These are phyloP conservation scores for Picea sitchensis DNA, from an alignment of 75 land plant species.

Conservation along the genomic window DNA sequence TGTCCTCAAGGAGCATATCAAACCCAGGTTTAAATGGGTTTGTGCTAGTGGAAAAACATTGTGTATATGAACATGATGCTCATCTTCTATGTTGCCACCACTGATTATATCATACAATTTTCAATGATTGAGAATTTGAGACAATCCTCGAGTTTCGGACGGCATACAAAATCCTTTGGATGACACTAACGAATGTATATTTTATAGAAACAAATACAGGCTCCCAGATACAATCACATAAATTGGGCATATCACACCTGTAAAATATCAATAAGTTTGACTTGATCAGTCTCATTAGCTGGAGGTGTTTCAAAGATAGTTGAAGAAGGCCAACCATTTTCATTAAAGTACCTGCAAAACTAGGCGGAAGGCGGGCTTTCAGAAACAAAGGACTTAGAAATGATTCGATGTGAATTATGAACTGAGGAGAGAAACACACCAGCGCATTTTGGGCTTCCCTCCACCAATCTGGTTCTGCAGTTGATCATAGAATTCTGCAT, in stretches of 20 bases:
- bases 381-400: background rate
- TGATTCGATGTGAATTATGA: background rate
- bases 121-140: too few relatives aligned
- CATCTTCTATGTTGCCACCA: background rate
- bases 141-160: background rate
- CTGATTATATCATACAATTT: too few relatives aligned
- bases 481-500: constrained; percentile 77
- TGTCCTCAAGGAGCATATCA: too few relatives aligned
- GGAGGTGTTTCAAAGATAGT: constrained; percentile 60
- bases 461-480: constrained; percentile 95
- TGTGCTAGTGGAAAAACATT: too few relatives aligned
- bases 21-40: too few relatives aligned
- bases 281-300: constrained; percentile 52
- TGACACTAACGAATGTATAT: too few relatives aligned
- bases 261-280: constrained; percentile 65
- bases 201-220: too few relatives aligned
- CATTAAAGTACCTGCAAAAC: constrained; percentile 74
- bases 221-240: too few relatives aligned
- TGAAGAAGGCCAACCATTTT: constrained; percentile 93
- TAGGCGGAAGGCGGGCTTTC: background rate
- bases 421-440: constrained; percentile 31
- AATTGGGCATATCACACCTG: constrained; percentile 42
- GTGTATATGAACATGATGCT: too few relatives aligned
- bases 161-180: too few relatives aligned
- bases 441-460: constrained; percentile 97